Evolutionary conservation across 73 alveolate genomes (phyloP), one percentile per base, ranked within the genome.

Genomic region (Symbiodinium pilosum): DNA sequence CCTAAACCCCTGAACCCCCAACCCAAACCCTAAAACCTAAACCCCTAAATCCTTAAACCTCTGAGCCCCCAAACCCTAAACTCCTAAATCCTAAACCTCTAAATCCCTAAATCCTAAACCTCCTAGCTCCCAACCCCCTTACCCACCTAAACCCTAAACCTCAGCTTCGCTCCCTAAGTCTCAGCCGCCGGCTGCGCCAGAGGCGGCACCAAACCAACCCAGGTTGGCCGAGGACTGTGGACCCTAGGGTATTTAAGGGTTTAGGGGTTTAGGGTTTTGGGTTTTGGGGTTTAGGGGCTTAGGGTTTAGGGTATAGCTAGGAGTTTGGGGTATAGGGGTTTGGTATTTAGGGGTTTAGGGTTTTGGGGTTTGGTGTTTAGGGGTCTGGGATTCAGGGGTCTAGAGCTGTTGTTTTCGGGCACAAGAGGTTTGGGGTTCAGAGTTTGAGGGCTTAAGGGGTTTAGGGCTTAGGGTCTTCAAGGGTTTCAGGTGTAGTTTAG

Each of bases 191-290:
- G 71, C 95, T 24, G 83, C 95, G 24, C 73, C 95, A n/a, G 87
- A 32, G 28, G 94, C 75, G 2, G 75, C 43, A 73, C 95, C 95
- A 69, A 89, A 42, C 95, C 95, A 89, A 32, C 87, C 95, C 51
- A 89, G 73, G n/a, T 89, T 89, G 38, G 47, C 73, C 30, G 94
- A 87, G n/a, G 94, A 87, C 69, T 87, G 94, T 85, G 39, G 94
- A 43, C 86, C 94, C 84, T 87, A 41, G 7, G 64, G 7, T 47
- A 16, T 47, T 47, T 47, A 47, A 47, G 64, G 64, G 64, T 47
- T 47, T 47, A n/a, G n/a, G n/a, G n/a, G n/a, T n/a, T n/a, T n/a
- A n/a, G n/a, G n/a, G n/a, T n/a, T n/a, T n/a, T n/a, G n/a, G n/a
- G n/a, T 16, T 47, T 11, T 47, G 64, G 16, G 64, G 64, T 47